A percentile compares a stretch with the other conserved stretches of the same genome.
phyloP scores from a whole-genome alignment of 2,329 filamentous ascomycete genomes.

The Aspergillus japonicus region DNA sequence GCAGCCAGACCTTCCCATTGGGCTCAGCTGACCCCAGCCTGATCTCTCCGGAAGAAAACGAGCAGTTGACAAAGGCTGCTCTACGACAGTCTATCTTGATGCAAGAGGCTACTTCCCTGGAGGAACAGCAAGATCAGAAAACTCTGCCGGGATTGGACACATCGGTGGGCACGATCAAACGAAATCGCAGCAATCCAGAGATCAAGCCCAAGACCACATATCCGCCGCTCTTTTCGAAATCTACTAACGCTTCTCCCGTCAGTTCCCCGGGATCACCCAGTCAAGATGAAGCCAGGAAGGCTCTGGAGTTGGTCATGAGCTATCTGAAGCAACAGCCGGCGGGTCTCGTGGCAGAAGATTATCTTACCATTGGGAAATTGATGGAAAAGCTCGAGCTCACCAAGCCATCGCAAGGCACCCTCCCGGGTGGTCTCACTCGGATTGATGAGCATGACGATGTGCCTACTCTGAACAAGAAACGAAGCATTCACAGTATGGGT shows the following conservation, averaged over 20 bases:
- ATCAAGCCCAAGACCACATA: conserved; percentile 45
- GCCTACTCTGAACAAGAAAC: conserved; percentile 46
- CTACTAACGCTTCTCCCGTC: conserved; percentile 48
- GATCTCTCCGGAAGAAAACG: conserved; percentile 51
- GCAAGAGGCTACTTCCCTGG: conserved; percentile 51
- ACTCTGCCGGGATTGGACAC: conserved; percentile 24
- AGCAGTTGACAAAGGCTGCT: conserved; percentile 56
- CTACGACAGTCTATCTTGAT: conserved; percentile 41
- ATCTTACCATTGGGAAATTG: conserved; percentile 72
- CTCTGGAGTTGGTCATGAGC: conserved; percentile 75
- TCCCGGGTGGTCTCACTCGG: conserved; percentile 46
- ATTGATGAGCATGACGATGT: conserved; percentile 45
- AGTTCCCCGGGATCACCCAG: conserved; percentile 67
- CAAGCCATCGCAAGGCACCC: conserved; percentile 42
- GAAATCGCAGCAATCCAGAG: conserved; percentile 46
- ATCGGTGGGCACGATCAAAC: conserved; percentile 39
- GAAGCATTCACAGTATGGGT: conserved; percentile 46
- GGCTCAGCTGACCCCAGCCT: conserved; percentile 54
- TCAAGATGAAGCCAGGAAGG: conserved; percentile 80
- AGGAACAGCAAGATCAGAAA: conserved; percentile 48
- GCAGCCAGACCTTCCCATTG: conserved; percentile 83
- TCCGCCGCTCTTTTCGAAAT: conserved; percentile 39
- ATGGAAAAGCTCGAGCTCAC: conserved; percentile 81
- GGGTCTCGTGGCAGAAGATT: conserved; percentile 75
- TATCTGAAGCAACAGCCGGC: conserved; percentile 73